Evolutionary conservation across 345 rosid genomes (phyloP).

Genomic region (Syzygium aqueum): DNA sequence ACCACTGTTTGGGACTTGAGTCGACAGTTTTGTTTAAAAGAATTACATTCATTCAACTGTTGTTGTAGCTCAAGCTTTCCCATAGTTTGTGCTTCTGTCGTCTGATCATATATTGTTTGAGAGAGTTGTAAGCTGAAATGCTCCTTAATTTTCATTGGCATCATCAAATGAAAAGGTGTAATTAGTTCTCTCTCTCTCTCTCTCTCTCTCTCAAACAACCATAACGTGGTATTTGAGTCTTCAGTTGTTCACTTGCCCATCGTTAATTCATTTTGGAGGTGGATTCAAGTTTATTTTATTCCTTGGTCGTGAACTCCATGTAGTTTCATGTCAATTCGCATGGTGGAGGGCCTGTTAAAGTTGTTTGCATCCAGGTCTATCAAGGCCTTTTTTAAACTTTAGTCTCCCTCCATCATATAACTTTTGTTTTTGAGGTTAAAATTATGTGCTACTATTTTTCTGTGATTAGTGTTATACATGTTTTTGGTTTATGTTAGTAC

Average conservation of each 20-base stretch:
- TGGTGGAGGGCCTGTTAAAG: background rate
- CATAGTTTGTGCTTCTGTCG: background rate
- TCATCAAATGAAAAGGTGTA: background rate
- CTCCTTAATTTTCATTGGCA: background rate
- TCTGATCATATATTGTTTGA: background rate
- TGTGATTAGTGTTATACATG: background rate
- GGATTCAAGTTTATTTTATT: background rate
- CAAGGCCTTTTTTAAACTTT: background rate
- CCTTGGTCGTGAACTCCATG: background rate
- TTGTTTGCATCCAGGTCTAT: background rate
- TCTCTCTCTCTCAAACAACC: background rate
- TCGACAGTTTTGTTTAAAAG: background rate
- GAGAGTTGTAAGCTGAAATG: background rate
- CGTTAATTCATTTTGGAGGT: background rate
- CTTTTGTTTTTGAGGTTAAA: background rate
- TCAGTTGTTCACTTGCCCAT: background rate
- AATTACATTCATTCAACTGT: background rate
- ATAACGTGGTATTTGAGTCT: background rate
- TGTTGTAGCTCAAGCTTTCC: background rate
- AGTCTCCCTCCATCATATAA: background rate
- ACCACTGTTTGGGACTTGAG: background rate
- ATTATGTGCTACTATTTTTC: background rate
- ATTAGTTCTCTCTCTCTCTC: background rate
- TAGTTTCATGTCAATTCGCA: background rate
- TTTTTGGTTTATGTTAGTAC: background rate